Evolutionary conservation across 2,329 filamentous ascomycete species (phyloP).

Genomic region (Pezicula radicicola): DNA sequence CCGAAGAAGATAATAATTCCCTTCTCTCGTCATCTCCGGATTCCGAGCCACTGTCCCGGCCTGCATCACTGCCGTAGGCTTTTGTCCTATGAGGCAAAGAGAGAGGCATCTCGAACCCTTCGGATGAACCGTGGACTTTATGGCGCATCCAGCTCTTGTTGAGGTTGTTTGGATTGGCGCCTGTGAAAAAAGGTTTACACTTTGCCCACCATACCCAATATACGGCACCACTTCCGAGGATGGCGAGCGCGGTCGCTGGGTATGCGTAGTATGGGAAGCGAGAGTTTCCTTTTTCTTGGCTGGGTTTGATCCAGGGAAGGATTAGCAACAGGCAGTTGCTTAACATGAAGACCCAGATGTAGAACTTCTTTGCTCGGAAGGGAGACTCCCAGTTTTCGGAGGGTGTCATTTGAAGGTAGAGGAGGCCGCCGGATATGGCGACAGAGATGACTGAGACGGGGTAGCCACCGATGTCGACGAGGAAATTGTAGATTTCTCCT

Average conservation of each 20-base stretch:
- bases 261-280: constrained; percentile 34
- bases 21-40: not conserved
- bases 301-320: constrained; percentile 34
- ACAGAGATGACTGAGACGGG: constrained; percentile 34
- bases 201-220: constrained; percentile 35
- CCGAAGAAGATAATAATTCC: not conserved
- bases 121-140: not conserved
- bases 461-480: constrained; percentile 35
- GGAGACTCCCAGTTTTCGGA: constrained; percentile 28
- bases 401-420: constrained; percentile 28
- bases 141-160: not conserved
- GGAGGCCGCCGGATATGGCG: constrained; percentile 30
- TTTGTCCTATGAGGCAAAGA: not conserved
- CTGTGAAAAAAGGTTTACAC: constrained; percentile 5
- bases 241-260: constrained; percentile 31
- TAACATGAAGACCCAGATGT: constrained; percentile 27
- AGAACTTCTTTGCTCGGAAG: constrained; percentile 26
- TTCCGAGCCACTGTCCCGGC: not conserved
- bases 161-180: not conserved
- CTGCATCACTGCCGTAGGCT: not conserved
- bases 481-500: constrained; percentile 35
- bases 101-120: not conserved
- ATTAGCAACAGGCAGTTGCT: constrained; percentile 32
- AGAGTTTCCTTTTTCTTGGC: constrained; percentile 16
- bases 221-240: constrained; percentile 29